A percentile compares a stretch with the other conserved stretches of the same genome.
Evolutionary conservation across 192 early-diverging fungal genomes (phyloP).

Genomic region (Jimgerdemannia lactiflua): DNA sequence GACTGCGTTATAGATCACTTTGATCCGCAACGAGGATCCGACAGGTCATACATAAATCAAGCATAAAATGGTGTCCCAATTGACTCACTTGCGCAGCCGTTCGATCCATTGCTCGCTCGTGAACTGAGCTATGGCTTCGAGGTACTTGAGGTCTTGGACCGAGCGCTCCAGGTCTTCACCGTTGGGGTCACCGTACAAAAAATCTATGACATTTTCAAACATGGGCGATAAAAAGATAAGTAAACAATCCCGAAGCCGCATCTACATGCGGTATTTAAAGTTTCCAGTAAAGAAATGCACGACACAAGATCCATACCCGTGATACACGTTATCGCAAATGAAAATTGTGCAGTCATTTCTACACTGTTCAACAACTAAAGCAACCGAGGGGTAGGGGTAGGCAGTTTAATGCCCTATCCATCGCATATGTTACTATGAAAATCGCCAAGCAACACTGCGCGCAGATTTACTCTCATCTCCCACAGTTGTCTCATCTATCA

Average conservation of each 20-base stretch:
- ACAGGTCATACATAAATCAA: too few relatives aligned
- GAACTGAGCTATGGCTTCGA: conserved; percentile 37
- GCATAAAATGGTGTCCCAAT: background rate
- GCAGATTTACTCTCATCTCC: too few relatives aligned
- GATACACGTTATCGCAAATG: conserved; percentile 24
- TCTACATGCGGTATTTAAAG: background rate
- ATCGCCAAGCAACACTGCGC: too few relatives aligned
- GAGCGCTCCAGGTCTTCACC: conserved; percentile 44
- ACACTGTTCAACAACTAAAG: conserved; percentile 30
- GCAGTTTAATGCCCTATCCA: background rate
- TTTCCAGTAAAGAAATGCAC: background rate
- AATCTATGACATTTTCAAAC: conserved; percentile 27
- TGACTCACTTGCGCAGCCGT: conserved; percentile 41
- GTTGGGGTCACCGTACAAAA: conserved; percentile 47
- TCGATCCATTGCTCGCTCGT: conserved; percentile 43
- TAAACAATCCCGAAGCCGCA: too few relatives aligned
- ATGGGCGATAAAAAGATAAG: too few relatives aligned
- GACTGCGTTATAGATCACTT: background rate
- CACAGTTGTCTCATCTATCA: too few relatives aligned
- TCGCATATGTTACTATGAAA: too few relatives aligned
- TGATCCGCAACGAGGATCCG: background rate
- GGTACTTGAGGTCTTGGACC: conserved; percentile 38
- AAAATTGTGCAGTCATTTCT: conserved; percentile 34
- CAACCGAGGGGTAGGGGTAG: background rate
- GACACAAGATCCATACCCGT: conserved; percentile 11